phyloP scores from a whole-genome alignment of 2,329 filamentous ascomycete genomes.

The Lachnellula subtilissima region DNA sequence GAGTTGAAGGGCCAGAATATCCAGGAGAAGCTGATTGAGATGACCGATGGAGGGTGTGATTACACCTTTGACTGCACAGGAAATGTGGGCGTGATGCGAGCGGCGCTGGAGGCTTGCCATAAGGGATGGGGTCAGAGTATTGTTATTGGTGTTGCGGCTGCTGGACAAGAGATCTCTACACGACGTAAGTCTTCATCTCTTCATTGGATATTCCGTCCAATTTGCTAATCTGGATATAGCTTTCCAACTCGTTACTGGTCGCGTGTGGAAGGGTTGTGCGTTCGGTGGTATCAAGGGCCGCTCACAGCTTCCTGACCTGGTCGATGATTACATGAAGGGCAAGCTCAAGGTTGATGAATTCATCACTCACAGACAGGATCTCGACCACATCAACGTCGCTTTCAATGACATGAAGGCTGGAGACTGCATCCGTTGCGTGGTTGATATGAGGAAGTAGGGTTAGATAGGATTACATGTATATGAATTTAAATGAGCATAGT shows the following conservation, averaged over 20 bases:
- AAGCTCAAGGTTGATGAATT: slow-evolving; percentile 98
- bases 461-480: not conserved
- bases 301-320: slow-evolving; percentile 80
- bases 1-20: slow-evolving; percentile 75
- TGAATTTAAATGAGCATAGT: not conserved
- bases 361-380: slow-evolving; percentile 88
- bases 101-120: slow-evolving; percentile 94
- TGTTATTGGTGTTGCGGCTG: slow-evolving; percentile 94
- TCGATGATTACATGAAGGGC: slow-evolving; percentile 83
- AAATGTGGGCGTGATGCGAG: slow-evolving; percentile 92
- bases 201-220: not conserved
- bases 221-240: slow-evolving; percentile 45
- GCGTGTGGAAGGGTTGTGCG: slow-evolving; percentile 95
- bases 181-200: slow-evolving; percentile 63
- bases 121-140: slow-evolving; percentile 99
- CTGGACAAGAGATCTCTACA: slow-evolving; percentile 91
- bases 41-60: slow-evolving; percentile 97
- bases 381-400: slow-evolving; percentile 80
- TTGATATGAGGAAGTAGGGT: slow-evolving; percentile 49
- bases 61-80: slow-evolving; percentile 99
- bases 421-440: slow-evolving; percentile 94
- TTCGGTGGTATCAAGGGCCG: slow-evolving; percentile 98
- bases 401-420: slow-evolving; percentile 94
- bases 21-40: slow-evolving; percentile 88
- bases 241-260: slow-evolving; percentile 97